Base-by-base conservation (phyloP, 257 asterid genomes). In the Salvia hispanica region DNA sequence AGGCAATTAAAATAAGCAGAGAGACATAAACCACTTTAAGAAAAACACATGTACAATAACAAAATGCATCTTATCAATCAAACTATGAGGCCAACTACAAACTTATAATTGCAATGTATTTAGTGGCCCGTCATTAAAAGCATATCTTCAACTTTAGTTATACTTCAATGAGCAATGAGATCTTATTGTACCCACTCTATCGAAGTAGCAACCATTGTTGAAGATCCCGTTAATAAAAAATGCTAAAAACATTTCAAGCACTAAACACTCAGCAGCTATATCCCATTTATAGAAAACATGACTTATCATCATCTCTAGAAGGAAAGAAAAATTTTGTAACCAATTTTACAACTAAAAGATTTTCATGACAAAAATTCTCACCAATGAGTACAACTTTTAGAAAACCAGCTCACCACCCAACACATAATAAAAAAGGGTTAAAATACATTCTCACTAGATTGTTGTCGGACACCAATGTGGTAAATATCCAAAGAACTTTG, bases 41-140 rank as follows among this genome's bases (percentile, higher is more conserved):
- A 25, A 45, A 21, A 64, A 58, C 28, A 15, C 37, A 56, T 70
- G 64, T 53, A 43, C 40, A 37, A 43, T 21, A 15, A 42, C 31
- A 25, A 25, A 25, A 25, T 25, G 31, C 31, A 25, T 25, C 31
- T 25, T 25, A 25, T 25, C 31, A 25, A 25, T 25, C 31, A 25
- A 25, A 25, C 12, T 4, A 7, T 36, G 47, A 11, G 21, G 59
- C 31, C 40, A 8, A 65, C 54, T n/a, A 51, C 39, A 43, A 74
- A 37, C 54, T 64, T 59, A 77, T 43, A 61, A 58, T 9, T 58
- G 55, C 16, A 53, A 69, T 55, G 45, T 1, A 69, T 63, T 69
- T 37, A 63, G 42, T 10, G 40, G 11, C 48, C 34, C 13, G 12
- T 57, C 33, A 66, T 44, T 43, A 60, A 40, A 50, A 50, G 73